phyloP scores from a whole-genome alignment of 176 grass and related monocot species.

The Aegilops sharonensis region DNA sequence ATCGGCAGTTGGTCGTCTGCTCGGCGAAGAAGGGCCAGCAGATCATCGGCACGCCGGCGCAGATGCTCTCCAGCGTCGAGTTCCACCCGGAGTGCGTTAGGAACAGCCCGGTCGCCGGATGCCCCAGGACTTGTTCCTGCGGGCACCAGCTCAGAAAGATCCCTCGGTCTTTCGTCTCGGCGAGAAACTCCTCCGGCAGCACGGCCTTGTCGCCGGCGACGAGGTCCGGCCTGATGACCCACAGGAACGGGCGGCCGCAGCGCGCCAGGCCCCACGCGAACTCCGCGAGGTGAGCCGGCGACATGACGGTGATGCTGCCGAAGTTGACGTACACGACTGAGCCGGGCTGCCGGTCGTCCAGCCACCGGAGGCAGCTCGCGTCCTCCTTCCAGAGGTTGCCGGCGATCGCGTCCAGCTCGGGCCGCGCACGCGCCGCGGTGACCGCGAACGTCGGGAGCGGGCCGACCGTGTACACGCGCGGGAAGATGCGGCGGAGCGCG shows the following conservation, averaged over 20 bases:
- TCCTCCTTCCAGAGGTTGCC: slow-evolving; percentile 74
- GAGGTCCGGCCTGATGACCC: slow-evolving; percentile 53
- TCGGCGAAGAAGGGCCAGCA: slow-evolving; percentile 84
- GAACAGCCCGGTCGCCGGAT: slow-evolving; percentile 38
- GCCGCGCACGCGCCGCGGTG: background rate
- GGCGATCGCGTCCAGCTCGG: slow-evolving; percentile 21
- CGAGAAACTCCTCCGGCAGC: slow-evolving; percentile 34
- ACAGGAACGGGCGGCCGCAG: slow-evolving; percentile 49
- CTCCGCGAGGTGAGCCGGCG: background rate
- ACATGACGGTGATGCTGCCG: slow-evolving; percentile 72
- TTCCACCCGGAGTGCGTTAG: slow-evolving; percentile 5
- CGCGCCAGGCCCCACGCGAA: slow-evolving; percentile 21
- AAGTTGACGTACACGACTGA: slow-evolving; percentile 86
- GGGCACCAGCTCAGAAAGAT: slow-evolving; percentile 50
- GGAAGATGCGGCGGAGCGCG: slow-evolving; percentile 44
- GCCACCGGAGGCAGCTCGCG: slow-evolving; percentile 50
- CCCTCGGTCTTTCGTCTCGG: slow-evolving; percentile 34
- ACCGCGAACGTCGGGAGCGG: slow-evolving; percentile 36
- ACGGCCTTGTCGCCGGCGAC: slow-evolving; percentile 27
- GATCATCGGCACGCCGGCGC: slow-evolving; percentile 57
- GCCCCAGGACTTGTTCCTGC: slow-evolving; percentile 49
- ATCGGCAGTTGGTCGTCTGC: slow-evolving; percentile 54
- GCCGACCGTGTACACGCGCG: slow-evolving; percentile 48
- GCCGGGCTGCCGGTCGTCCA: slow-evolving; percentile 20
- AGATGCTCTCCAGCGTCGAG: slow-evolving; percentile 32